Percentiles rank a stretch among this genome's conserved stretches.
phyloP scores from a whole-genome alignment of 2,329 filamentous ascomycete genomes.

The Paecilomyces niveus region DNA sequence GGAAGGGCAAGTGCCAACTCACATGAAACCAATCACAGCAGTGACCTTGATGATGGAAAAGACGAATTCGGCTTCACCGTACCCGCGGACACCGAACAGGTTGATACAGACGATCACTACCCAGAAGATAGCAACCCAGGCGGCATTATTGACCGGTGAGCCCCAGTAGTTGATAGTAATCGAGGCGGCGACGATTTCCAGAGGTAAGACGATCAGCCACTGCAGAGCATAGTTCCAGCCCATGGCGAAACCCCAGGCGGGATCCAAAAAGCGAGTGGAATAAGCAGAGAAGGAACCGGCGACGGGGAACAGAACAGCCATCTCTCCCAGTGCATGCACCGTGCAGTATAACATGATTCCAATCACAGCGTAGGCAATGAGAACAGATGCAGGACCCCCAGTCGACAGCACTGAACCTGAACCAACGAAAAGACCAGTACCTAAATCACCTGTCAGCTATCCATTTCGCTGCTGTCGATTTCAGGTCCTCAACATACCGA shows the following conservation, averaged over 20 bases:
- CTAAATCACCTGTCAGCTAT: slow-evolving; percentile 30
- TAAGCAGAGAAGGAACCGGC: slow-evolving; percentile 89
- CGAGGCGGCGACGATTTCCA: slow-evolving; percentile 81
- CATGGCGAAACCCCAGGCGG: slow-evolving; percentile 92
- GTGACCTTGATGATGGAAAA: slow-evolving; percentile 81
- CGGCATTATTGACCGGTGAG: slow-evolving; percentile 54
- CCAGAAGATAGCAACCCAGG: slow-evolving; percentile 80
- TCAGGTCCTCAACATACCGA: slow-evolving; percentile 49
- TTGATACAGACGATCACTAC: slow-evolving; percentile 72
- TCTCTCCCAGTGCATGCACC: slow-evolving; percentile 82
- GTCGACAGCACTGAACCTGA: slow-evolving; percentile 63
- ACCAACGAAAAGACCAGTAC: slow-evolving; percentile 79
- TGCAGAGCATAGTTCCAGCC: slow-evolving; percentile 90
- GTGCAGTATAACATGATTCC: slow-evolving; percentile 88
- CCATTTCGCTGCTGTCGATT: neutral
- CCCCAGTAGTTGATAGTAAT: slow-evolving; percentile 81
- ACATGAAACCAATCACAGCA: slow-evolving; percentile 85
- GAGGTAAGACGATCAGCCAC: slow-evolving; percentile 75
- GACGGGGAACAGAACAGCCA: slow-evolving; percentile 84
- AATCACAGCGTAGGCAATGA: slow-evolving; percentile 72
- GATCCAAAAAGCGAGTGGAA: slow-evolving; percentile 86
- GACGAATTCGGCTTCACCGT: slow-evolving; percentile 83
- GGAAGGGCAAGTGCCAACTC: slow-evolving; percentile 26
- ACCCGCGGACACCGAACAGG: slow-evolving; percentile 78
- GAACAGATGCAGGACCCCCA: slow-evolving; percentile 70